Conservation (phyloP, 2,329 filamentous ascomycete species). For the Ophiosphaerella herpotricha region DNA sequence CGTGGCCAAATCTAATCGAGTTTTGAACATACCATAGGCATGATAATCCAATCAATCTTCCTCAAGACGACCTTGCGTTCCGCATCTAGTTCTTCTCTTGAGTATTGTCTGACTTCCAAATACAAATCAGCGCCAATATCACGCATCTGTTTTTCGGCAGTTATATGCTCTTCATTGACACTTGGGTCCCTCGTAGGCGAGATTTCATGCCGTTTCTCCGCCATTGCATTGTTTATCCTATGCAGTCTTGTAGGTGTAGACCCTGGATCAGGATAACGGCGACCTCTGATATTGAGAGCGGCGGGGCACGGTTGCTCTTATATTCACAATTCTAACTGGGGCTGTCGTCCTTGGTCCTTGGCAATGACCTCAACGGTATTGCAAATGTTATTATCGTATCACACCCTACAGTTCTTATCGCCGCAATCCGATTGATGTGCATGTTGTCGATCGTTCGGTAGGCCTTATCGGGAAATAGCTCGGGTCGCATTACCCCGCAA, state of each 20-base stretch:
- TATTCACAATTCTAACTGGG: not conserved
- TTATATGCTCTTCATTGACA: constrained; percentile 33
- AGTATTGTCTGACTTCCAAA: constrained; percentile 50
- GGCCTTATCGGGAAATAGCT: constrained; percentile 23
- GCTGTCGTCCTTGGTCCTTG: constrained; percentile 29
- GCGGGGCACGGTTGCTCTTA: constrained; percentile 1
- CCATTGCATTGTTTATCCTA: constrained; percentile 11
- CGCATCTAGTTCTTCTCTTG: constrained; percentile 50
- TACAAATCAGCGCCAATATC: constrained; percentile 55
- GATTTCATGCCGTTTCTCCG: constrained; percentile 29
- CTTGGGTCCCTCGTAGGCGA: constrained; percentile 28
- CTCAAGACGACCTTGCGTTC: constrained; percentile 49
- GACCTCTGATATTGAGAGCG: not conserved
- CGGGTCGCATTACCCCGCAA: constrained; percentile 19
- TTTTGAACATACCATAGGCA: constrained; percentile 48
- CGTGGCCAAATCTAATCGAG: not conserved
- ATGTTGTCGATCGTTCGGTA: constrained; percentile 25
- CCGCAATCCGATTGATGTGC: constrained; percentile 13
- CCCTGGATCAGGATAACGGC: not conserved
- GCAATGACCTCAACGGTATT: constrained; percentile 12
- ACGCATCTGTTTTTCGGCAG: constrained; percentile 42
- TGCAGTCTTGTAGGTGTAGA: too few species aligned
- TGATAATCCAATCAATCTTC: constrained; percentile 54
- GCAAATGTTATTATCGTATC: constrained; percentile 15
- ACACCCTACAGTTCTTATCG: constrained; percentile 15